Base-by-base conservation (phyloP, 176 grass and related monocot genomes). In the Dendrocalamus sinicus region DNA sequence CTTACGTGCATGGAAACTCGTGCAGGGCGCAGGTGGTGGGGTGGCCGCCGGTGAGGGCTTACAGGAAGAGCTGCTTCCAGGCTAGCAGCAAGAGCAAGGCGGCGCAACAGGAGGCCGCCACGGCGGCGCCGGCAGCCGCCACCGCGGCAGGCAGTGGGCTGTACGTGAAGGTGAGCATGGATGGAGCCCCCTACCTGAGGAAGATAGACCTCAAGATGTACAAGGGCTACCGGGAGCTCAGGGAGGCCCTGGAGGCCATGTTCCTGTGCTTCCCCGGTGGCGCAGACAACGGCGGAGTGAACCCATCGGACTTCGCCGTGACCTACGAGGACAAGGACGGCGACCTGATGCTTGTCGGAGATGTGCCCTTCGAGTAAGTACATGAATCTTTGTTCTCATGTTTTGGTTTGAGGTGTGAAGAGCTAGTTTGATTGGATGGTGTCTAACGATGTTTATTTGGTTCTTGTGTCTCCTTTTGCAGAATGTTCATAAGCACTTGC, bases 161-260 rank as follows among this genome's bases (percentile, higher is more conserved):
- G 76, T 97, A 76, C 22, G 91, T 97, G n/a, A 97, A 97, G 73
- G 95, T 97, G 84, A 95, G 95, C 92, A 95, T 97, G 95, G 95
- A 97, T 40, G 95, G 92, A 0, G 95, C 92, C 0, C 95, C 95
- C 1, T 97, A 95, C 73, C 86, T 97, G 53, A 72, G 95, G 73
- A 97, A 97, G 89, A 76, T 95, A 15, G 95, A 97, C 85, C 92
- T 97, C 3, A 91, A 84, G 62, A 81, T 82, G 63, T 97, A 95
- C 89, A 88, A 90, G 82, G 89, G 92, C 45, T 97, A 97, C 89
- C 85, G 90, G 39, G 95, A 97, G 82, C 92, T 97, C 19, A 86
- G 92, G 76, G 92, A 95, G 85, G 95, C 84, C 14, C 87, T 97
- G 55, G 92, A 95, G 80, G 79, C 47, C 91, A 93, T 95, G 95